phyloP scores from a whole-genome alignment of 1,284 basidiomycete genomes.

The Taiwanofungus camphoratus region DNA sequence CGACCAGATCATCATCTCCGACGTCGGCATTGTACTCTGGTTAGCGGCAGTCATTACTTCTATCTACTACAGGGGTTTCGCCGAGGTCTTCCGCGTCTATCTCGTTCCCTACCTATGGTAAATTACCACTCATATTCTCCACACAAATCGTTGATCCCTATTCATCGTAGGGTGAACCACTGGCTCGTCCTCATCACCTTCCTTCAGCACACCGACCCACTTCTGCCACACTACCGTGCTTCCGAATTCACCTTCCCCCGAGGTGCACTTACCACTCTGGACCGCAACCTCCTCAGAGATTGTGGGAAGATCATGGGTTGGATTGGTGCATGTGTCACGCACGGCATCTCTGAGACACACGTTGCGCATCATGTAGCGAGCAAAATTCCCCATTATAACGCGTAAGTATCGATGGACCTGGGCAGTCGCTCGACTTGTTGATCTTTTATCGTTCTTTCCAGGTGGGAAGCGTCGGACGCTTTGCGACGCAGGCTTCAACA shows the following conservation, averaged over 20 bases:
- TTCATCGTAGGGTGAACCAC: slow-evolving; percentile 55
- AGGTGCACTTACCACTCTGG: slow-evolving; percentile 91
- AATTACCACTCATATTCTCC: slow-evolving; percentile 12
- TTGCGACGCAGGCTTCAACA: slow-evolving; percentile 76
- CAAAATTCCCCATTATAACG: slow-evolving; percentile 92
- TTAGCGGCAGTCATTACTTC: slow-evolving; percentile 55
- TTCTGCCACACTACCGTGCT: slow-evolving; percentile 92
- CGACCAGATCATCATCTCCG: slow-evolving; percentile 77
- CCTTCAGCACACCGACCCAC: slow-evolving; percentile 96
- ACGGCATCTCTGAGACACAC: slow-evolving; percentile 93
- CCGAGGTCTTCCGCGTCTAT: slow-evolving; percentile 78
- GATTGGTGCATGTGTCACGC: slow-evolving; percentile 75
- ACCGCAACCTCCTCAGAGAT: slow-evolving; percentile 84
- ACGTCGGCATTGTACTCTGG: slow-evolving; percentile 79
- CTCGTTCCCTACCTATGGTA: slow-evolving; percentile 87
- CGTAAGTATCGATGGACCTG: slow-evolving; percentile 34
- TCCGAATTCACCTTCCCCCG: slow-evolving; percentile 92
- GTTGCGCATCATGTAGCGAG: slow-evolving; percentile 86
- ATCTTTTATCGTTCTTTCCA: slow-evolving; percentile 18
- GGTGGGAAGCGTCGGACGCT: slow-evolving; percentile 90
- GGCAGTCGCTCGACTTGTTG: slow-evolving; percentile 5
- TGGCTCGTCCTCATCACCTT: slow-evolving; percentile 92
- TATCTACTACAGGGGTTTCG: slow-evolving; percentile 65
- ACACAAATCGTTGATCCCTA: background rate
- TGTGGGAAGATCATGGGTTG: slow-evolving; percentile 68